Evolutionary conservation across 495 filamentous ascomycete genomes (phyloP), one percentile per base, ranked within the genome.

Genomic region (Barbatosphaeria neglecta): DNA sequence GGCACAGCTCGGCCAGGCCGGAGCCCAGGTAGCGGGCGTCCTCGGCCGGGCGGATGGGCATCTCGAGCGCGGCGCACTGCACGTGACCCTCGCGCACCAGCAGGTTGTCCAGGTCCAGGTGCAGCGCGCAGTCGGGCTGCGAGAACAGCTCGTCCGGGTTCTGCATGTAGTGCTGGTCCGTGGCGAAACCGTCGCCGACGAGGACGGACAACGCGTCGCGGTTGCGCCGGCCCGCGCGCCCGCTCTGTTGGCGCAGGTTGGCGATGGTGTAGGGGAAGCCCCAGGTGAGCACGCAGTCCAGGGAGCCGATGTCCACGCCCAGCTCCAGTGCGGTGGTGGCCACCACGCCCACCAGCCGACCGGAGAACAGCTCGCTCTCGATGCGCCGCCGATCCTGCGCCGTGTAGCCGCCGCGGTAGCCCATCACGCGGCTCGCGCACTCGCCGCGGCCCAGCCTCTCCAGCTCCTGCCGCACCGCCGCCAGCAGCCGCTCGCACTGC

Each of bases 91-190:
- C 92, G 9, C 88, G 73, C 24, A 95, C 84, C 1, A 96, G 78
- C 67, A 93, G 78, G 57, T 97, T 96, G 37, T 81, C 66, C n/a
- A 97, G 67, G 57, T 96, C 92, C 2, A 96, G 82, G 56, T 90
- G 86, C 8, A 97, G 69, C 59, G 84, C 86, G 57, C 80, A 84
- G 56, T 95, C 95, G 0, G 90, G 89, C 49, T 84, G 84, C 0
- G 82, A 90, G 63, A 98, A 97, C n/a, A 98, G 86, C 61, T 97
- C 90, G 47, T 90, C 81, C 2, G 92, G 92, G 53, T 96, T 95
- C 44, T 84, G 75, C 92, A 97, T 98, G 64, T 92, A 97, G 60
- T 89, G 83, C 57, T 97, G 93, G 60, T 97, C 92, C 0, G 87
- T 87, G 16, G 92, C 83, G 51, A 90, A 95, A 45, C 80, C 78